Conservation (phyloP, 2,329 filamentous ascomycete species). For the Pseudocercospora fuligena region DNA sequence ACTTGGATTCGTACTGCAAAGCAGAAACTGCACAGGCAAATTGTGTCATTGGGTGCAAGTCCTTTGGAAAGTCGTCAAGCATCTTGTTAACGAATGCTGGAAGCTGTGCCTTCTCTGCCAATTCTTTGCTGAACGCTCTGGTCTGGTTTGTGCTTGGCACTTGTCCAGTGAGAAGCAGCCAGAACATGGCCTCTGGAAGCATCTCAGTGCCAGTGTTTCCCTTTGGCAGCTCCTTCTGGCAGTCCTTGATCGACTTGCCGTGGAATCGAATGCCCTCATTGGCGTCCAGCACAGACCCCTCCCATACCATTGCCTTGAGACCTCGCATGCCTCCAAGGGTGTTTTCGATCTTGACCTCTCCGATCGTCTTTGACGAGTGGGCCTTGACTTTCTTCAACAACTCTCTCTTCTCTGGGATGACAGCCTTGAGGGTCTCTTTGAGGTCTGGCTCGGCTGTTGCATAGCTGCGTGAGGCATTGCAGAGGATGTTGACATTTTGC, state of each 20-base stretch:
- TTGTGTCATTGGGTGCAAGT: constrained; percentile 98
- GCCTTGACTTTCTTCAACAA: constrained; percentile 93
- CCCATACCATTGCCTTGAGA: constrained; percentile 98
- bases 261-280: constrained; percentile 99
- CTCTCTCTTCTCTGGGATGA: constrained; percentile 91
- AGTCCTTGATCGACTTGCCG: constrained; percentile 96
- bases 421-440: constrained; percentile 80
- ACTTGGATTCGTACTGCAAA: constrained; percentile 92
- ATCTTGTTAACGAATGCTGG: constrained; percentile 84
- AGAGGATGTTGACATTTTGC: constrained; percentile 29
- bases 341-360: constrained; percentile 92
- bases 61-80: constrained; percentile 85
- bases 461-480: constrained; percentile 60
- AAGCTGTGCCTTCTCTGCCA: constrained; percentile 83
- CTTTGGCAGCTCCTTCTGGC: constrained; percentile 91
- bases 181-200: constrained; percentile 99
- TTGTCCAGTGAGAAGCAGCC: constrained; percentile 91
- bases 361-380: constrained; percentile 79
- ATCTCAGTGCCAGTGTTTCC: constrained; percentile 91
- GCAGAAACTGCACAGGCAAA: constrained; percentile 93
- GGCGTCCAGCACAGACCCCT: constrained; percentile 93
- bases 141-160: constrained; percentile 84
- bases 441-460: constrained; percentile 82
- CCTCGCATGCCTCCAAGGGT: constrained; percentile 94
- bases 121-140: constrained; percentile 78